Base-by-base conservation (phyloP, 1,284 basidiomycete species). In the Ustilago crameri region DNA sequence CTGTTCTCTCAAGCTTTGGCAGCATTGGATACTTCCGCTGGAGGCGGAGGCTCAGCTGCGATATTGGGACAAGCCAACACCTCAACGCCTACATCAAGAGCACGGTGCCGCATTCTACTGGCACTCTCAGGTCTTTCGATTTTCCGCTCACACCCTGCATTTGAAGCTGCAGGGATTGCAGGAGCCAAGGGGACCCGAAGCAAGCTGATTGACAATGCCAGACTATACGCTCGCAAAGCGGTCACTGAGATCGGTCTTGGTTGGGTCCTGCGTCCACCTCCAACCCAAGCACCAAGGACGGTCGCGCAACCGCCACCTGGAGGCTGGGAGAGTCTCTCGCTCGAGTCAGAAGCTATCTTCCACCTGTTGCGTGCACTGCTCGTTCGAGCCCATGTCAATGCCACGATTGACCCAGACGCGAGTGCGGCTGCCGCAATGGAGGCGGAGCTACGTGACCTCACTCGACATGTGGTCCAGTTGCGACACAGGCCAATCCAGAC, bases 151-250 rank as follows among this genome's bases (percentile, higher is more conserved):
- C 49, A 63, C 27, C 48, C 47, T 1, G 47, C 51, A 30, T 77
- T 68, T 23, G 59, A 72, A 38, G 50, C 61, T 18, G 32, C 54
- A 38, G 57, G 56, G 7, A 54, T 73, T 14, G 47, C 52, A 17
- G 64, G 64, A 0, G 69, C 64, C 12, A 55, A 48, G n/a, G 69
- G 64, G 5, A 73, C 61, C 3, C 61, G 62, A 15, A 37, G 0
- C 44, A 74, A 64, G 37, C 51, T 78, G 17, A 32, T 74, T 15
- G 73, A 78, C 57, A 76, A 75, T 24, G 69, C 69, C 3, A 47
- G 75, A n/a, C 41, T 74, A 4, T 78, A 74, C 38, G 67, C 66
- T 5, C 56, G 75, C 17, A 76, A 75, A 46, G 74, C 63, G 2
- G 50, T 74, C 26, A 59, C 51, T 24, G 75, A 78, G 56, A 64